A percentile compares a stretch with the other conserved stretches of the same genome.
Evolutionary conservation across 1,284 basidiomycete species (phyloP).

Genomic region (Ustilago hordei): DNA sequence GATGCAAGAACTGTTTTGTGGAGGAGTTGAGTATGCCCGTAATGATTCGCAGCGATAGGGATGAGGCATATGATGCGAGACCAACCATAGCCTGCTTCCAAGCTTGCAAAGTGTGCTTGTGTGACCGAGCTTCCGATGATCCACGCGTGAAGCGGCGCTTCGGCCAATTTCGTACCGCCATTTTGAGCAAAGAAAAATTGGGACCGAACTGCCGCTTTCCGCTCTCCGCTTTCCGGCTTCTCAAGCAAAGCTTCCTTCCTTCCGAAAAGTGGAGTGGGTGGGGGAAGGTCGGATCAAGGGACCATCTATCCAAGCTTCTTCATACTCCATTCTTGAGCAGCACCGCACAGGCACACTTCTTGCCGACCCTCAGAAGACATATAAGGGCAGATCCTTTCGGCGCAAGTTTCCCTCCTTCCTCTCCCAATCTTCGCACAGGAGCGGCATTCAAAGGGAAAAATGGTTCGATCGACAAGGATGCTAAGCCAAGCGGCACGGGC

Average conservation of each 20-base stretch:
- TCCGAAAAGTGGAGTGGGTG: not conserved
- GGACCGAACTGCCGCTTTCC: conserved; percentile 32
- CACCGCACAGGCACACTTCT: not conserved
- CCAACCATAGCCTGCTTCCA: no score
- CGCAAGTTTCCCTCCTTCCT: not conserved
- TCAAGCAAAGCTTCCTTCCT: not conserved
- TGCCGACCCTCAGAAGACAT: not conserved
- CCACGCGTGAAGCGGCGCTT: conserved; percentile 3
- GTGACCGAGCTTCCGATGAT: conserved; percentile 42
- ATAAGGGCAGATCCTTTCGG: not conserved
- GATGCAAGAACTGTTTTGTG: not conserved
- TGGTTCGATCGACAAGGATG: conserved; percentile 38
- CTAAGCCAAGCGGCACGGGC: conserved; percentile 38
- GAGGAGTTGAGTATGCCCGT: not conserved
- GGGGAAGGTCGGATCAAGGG: conserved; percentile 29
- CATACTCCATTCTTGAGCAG: not conserved
- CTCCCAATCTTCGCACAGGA: not conserved
- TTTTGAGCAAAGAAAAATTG: conserved; percentile 1
- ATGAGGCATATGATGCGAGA: no score
- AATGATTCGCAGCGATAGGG: not conserved
- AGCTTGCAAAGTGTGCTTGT: not conserved
- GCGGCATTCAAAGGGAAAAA: not conserved
- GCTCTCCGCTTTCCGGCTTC: not conserved
- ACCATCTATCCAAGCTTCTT: not conserved
- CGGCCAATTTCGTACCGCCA: conserved; percentile 22